Conservation (phyloP, 2,329 filamentous ascomycete species). For the Tolypocladium amazonense region DNA sequence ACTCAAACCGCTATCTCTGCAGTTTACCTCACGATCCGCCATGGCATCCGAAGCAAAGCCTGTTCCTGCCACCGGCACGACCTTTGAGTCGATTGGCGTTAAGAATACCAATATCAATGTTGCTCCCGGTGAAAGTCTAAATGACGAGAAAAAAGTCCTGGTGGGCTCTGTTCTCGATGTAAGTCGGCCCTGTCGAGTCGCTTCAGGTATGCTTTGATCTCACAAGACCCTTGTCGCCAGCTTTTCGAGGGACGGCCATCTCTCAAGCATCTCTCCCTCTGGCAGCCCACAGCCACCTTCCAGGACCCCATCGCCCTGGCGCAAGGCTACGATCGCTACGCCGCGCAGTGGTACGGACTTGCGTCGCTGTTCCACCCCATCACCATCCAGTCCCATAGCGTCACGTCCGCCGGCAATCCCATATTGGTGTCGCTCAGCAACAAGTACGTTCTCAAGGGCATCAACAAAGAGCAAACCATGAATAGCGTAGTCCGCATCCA, state of each 20-base stretch:
- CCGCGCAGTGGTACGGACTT: conserved; percentile 46
- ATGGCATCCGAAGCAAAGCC: not conserved
- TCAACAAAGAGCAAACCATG: conserved; percentile 34
- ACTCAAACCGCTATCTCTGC: not conserved
- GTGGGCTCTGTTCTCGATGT: not conserved
- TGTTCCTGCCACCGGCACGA: not conserved
- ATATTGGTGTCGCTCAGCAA: conserved; percentile 39
- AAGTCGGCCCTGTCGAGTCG: not conserved
- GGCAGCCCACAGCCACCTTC: conserved; percentile 47
- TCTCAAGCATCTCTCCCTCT: conserved; percentile 47
- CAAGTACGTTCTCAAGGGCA: conserved; percentile 25
- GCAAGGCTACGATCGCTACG: conserved; percentile 38
- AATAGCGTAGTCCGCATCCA: conserved; percentile 28
- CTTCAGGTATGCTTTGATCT: not conserved
- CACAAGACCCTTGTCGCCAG: conserved; percentile 10
- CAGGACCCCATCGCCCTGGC: conserved; percentile 48
- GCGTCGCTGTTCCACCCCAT: conserved; percentile 41
- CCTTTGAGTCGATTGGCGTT: not conserved
- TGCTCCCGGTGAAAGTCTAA: not conserved
- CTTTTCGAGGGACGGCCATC: conserved; percentile 51
- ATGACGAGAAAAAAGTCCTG: not conserved
- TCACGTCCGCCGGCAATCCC: conserved; percentile 46
- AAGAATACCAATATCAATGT: not conserved
- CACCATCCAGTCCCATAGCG: conserved; percentile 39
- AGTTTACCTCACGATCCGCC: no score